Evolutionary conservation across 1,284 basidiomycete genomes (phyloP).

Genomic region (Ustilago cynodontis): DNA sequence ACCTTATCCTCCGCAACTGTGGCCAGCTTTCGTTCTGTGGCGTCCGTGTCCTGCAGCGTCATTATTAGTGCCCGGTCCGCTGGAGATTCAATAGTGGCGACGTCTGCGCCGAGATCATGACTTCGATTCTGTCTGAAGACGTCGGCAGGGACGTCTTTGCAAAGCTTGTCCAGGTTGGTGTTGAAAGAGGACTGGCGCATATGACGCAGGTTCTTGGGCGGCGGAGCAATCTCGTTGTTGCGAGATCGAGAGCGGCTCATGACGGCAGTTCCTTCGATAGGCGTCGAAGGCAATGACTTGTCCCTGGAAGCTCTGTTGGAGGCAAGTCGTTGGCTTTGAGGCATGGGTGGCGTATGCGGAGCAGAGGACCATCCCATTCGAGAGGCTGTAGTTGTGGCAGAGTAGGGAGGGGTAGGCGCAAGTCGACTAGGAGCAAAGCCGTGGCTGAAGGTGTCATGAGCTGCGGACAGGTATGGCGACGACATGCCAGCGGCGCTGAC

Average conservation of each 20-base stretch:
- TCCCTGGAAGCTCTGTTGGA: slow-evolving; percentile 1
- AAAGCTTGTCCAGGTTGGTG: slow-evolving; percentile 23
- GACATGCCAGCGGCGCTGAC: slow-evolving; percentile 44
- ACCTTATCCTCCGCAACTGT: slow-evolving; percentile 2
- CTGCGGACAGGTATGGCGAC: slow-evolving; percentile 24
- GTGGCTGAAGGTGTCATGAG: slow-evolving; percentile 30
- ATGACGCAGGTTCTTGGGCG: slow-evolving; percentile 45
- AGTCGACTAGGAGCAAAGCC: slow-evolving; percentile 31
- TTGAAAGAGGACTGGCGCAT: slow-evolving; percentile 34
- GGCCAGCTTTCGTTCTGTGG: slow-evolving; percentile 15
- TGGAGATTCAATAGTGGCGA: not conserved
- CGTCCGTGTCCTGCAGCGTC: not conserved
- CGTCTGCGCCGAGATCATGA: not conserved
- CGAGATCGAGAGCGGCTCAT: slow-evolving; percentile 25
- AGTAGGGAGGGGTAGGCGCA: slow-evolving; percentile 29
- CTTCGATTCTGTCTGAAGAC: slow-evolving; percentile 13
- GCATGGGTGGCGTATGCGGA: slow-evolving; percentile 22
- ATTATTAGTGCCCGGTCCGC: not conserved
- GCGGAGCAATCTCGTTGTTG: slow-evolving; percentile 18
- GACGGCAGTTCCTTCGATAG: not conserved
- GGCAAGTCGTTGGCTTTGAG: slow-evolving; percentile 15
- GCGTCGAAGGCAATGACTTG: slow-evolving; percentile 29
- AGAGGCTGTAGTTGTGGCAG: slow-evolving; percentile 3
- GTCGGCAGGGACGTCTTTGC: slow-evolving; percentile 16
- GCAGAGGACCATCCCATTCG: slow-evolving; percentile 24